Base-by-base conservation (phyloP, 2,329 filamentous ascomycete genomes). In the Hypoxylon sp. region DNA sequence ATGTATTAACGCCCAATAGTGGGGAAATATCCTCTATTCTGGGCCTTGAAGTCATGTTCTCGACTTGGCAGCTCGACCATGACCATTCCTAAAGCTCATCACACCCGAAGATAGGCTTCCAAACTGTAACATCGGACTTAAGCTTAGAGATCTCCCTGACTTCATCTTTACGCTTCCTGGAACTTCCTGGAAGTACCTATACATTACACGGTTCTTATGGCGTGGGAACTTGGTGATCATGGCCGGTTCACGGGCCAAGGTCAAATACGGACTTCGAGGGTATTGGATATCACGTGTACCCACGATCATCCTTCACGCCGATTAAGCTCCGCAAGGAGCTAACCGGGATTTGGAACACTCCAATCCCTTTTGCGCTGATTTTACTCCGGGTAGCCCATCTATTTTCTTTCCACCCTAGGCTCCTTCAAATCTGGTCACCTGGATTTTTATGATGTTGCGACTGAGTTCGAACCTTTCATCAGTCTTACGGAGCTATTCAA, bases 1-100 rank as follows among this genome's bases (percentile, higher is more conserved):
- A 58, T 50, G 55, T 58, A 58, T 58, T 58, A 39, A 58, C 55
- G 46, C 55, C 55, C 55, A 58, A 58, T 46, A 42, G 55, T 58
- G 55, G 55, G 21, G 55, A 48, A 29, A 27, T 46, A 50, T 29
- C 55, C 44, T 37, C 35, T 50, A 58, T 58, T 50, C 55, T 58
- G 46, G 55, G 44, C 21, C 32, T 19, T 19, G 44, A 50, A 42
- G 44, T 39, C 31, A 48, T 39, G 8, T 50, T 24, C 13, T 19
- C 15, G 13, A 58, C 55, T 58, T 58, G 55, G 55, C 46, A 24
- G 55, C n/a, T 58, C 44, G 31, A 58, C 7, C 29, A 39, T 37
- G 37, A 29, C 32, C 50, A 50, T 50, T 19, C 19, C 32, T 37
- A 37, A 32, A 37, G 48, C 46, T 48, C 21, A 39, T 31, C 32